Evolutionary conservation across 1,284 basidiomycete genomes (phyloP).

Genomic region (Trichosporon asahii): DNA sequence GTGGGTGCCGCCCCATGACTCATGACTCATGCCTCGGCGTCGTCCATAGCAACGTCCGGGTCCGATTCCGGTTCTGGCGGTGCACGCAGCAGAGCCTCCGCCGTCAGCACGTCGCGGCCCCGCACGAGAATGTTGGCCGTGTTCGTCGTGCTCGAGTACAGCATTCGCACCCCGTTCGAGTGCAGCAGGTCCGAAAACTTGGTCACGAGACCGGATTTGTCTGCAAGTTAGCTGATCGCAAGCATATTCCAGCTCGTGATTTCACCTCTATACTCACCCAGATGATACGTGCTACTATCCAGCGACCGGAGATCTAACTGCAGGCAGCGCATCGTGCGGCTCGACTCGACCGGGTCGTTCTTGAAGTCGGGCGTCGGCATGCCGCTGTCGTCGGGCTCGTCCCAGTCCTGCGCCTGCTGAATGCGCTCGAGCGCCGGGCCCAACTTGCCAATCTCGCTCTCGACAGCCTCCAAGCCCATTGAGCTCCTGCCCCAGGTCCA

Average conservation of each 20-base stretch:
- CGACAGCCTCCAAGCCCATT: neutral
- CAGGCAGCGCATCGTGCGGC: conserved; percentile 39
- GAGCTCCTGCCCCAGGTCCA: neutral
- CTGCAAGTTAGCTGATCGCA: conserved; percentile 21
- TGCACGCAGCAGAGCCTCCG: conserved; percentile 31
- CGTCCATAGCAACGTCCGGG: neutral
- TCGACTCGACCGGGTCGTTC: neutral
- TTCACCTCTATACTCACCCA: conserved; percentile 11
- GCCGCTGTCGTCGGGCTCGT: neutral
- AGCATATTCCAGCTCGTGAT: too few species aligned
- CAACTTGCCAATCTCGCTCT: neutral
- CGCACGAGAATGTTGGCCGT: conserved; percentile 70
- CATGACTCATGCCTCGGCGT: neutral
- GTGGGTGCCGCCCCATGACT: neutral
- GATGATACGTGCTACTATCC: conserved; percentile 13
- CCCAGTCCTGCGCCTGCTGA: neutral
- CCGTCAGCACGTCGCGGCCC: conserved; percentile 36
- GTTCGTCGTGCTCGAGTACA: conserved; percentile 78
- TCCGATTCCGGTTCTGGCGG: neutral
- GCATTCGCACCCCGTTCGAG: conserved; percentile 69
- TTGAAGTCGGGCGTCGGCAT: neutral
- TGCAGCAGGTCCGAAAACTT: conserved; percentile 69
- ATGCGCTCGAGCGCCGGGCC: conserved; percentile 2
- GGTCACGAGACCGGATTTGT: conserved; percentile 62
- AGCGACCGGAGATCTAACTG: conserved; percentile 44